Conservation (phyloP, 495 filamentous ascomycete species). For the Pseudoneurospora amorphoporcata region DNA sequence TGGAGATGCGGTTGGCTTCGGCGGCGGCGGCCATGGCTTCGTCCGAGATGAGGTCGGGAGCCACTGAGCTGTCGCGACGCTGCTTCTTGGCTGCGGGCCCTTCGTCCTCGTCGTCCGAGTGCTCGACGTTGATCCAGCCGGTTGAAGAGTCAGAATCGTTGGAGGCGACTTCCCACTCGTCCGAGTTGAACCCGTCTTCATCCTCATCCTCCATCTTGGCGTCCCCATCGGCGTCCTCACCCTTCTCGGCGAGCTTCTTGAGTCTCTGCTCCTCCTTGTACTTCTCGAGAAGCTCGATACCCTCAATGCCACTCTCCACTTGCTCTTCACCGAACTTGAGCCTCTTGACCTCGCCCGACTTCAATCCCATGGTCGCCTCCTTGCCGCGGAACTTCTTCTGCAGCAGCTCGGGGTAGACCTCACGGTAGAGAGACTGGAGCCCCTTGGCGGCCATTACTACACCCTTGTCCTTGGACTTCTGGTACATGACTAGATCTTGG, state of each 20-base stretch:
- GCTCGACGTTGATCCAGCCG: constrained; percentile 84
- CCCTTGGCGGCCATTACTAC: constrained; percentile 95
- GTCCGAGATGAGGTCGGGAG: constrained; percentile 19
- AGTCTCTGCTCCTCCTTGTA: constrained; percentile 87
- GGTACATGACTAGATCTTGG: constrained; percentile 94
- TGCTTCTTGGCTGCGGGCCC: constrained; percentile 53
- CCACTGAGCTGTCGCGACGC: constrained; percentile 18
- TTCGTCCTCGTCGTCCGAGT: constrained; percentile 65
- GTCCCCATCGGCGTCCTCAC: constrained; percentile 26
- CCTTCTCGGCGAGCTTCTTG: constrained; percentile 55
- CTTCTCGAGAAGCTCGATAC: constrained; percentile 79
- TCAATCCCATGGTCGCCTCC: constrained; percentile 76
- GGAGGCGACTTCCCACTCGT: constrained; percentile 78
- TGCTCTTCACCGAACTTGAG: constrained; percentile 67
- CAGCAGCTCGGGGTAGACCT: constrained; percentile 81
- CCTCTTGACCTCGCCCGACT: constrained; percentile 56
- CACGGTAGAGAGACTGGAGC: constrained; percentile 78
- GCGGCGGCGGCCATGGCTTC: constrained; percentile 29
- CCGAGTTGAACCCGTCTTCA: constrained; percentile 61
- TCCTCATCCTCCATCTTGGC: constrained; percentile 30
- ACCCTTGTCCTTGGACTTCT: constrained; percentile 95
- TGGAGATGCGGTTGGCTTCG: constrained; percentile 32
- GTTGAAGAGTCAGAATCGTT: constrained; percentile 61
- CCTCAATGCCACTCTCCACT: constrained; percentile 74
- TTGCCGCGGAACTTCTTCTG: constrained; percentile 87